Base-by-base conservation (phyloP, 208 protist genomes). In the Porcisia hertigi region DNA sequence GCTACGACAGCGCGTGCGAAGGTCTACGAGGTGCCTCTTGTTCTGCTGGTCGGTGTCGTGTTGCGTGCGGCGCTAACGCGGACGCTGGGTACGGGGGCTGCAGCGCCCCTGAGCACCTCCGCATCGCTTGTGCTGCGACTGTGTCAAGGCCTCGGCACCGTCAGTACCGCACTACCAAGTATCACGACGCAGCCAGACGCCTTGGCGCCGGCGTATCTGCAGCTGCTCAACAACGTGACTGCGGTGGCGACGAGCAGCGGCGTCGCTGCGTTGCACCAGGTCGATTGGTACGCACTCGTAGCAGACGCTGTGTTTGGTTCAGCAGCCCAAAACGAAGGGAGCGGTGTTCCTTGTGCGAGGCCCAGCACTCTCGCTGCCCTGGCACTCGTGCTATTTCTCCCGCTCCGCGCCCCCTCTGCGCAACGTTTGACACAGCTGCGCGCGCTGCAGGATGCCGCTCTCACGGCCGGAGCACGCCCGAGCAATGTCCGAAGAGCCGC, bases 271-370 rank as follows among this genome's bases (percentile, higher is more conserved):
- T 64, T 64, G 16, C 76, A 81, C 25, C 70, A 74, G 5, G 77
- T 91, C 3, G 83, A 90, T 71, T 93, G 89, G 89, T 87, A 87
- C 52, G 62, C 65, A 39, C 71, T 87, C 49, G 84, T 94, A 34
- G 71, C 80, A 20, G 75, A 73, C 12, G 78, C 90, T 30, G 81
- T 92, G 23, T 92, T 87, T 55, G 71, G 64, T 12, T 14, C 69
- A 14, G 43, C 45, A 34, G 70, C 25, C 7, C 41, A 71, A 45
- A 25, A 52, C 23, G 69, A 79, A 63, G 49, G 36, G 11, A 39
- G 4, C 60, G 43, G 39, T 49, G 41, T 25, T 36, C 54, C 30
- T 8, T 47, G 3, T n/a, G 52, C 41, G 57, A 69, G 71, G 23
- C 62, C 30, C 45, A 59, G 30, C 11, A 57, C 69, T 25, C 59